A percentile compares a stretch with the other conserved stretches of the same genome.
Conservation (phyloP, 2,329 filamentous ascomycete genomes). For the Metarhizium guizhouense region DNA sequence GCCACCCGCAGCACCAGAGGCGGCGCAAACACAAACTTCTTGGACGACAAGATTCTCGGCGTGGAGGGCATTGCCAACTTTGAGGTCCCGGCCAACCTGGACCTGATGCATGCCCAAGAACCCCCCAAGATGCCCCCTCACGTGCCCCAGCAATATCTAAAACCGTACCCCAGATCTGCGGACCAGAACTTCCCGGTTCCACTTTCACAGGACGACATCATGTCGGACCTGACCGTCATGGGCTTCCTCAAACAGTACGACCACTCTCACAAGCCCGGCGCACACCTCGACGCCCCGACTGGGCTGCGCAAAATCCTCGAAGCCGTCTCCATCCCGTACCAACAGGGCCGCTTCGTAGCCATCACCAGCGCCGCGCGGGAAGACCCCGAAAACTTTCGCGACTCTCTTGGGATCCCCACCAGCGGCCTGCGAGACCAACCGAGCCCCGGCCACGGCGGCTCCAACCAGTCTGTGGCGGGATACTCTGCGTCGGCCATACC, state of each 20-base stretch:
- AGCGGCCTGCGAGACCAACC: slow-evolving; percentile 34
- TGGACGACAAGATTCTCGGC: slow-evolving; percentile 49
- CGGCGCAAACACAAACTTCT: slow-evolving; percentile 42
- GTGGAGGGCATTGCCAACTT: slow-evolving; percentile 53
- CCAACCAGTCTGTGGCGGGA: slow-evolving; percentile 14
- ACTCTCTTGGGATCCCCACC: slow-evolving; percentile 38
- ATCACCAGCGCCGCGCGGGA: slow-evolving; percentile 36
- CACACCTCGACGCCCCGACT: slow-evolving; percentile 45
- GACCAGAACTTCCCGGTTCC: slow-evolving; percentile 48
- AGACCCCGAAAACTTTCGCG: slow-evolving; percentile 40
- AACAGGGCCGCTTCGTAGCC: slow-evolving; percentile 38
- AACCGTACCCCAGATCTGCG: slow-evolving; percentile 43
- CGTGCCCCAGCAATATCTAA: slow-evolving; percentile 49
- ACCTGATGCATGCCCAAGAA: slow-evolving; percentile 45
- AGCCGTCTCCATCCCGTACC: slow-evolving; percentile 39
- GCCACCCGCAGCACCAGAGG: slow-evolving; percentile 54
- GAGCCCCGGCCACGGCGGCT: slow-evolving; percentile 17
- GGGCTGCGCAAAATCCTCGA: slow-evolving; percentile 48
- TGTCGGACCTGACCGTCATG: slow-evolving; percentile 49
- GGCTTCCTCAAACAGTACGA: slow-evolving; percentile 49
- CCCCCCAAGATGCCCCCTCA: slow-evolving; percentile 49
- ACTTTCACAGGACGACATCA: slow-evolving; percentile 42
- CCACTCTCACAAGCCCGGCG: slow-evolving; percentile 40
- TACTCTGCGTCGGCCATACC: slow-evolving; percentile 28
- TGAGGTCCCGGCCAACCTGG: slow-evolving; percentile 48